phyloP scores from a whole-genome alignment of 148 eudicot genomes.

The Vaccinium vitisidaea region DNA sequence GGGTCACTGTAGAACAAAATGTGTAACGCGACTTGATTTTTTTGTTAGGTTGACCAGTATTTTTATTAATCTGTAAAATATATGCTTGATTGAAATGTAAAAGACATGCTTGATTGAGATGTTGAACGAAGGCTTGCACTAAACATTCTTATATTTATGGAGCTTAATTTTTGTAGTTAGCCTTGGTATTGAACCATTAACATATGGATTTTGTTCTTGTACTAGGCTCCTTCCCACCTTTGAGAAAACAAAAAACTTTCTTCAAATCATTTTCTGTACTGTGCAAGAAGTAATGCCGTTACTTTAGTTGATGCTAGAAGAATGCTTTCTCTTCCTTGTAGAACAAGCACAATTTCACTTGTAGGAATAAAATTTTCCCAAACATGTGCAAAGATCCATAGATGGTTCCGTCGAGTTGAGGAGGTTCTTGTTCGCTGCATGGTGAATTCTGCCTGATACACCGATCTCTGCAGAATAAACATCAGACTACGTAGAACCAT shows the following conservation, averaged over 20 bases:
- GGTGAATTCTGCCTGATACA: too few relatives aligned
- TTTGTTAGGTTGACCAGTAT: not conserved
- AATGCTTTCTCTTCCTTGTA: not conserved
- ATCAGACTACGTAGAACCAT: too few relatives aligned
- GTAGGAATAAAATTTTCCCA: not conserved
- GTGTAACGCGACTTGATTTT: not conserved
- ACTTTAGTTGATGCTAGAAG: not conserved
- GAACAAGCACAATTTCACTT: not conserved
- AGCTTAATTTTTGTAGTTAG: not conserved
- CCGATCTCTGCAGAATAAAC: too few relatives aligned
- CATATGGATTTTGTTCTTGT: too few relatives aligned
- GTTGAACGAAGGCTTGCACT: not conserved
- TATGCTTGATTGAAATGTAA: too few relatives aligned
- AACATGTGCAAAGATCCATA: not conserved
- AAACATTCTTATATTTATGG: not conserved
- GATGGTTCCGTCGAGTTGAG: not conserved
- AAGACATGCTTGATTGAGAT: not conserved
- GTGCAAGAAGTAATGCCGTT: too few relatives aligned
- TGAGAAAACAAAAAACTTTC: not conserved
- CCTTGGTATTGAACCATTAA: too few relatives aligned
- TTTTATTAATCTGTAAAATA: not conserved
- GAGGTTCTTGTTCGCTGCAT: not conserved
- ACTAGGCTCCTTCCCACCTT: not conserved
- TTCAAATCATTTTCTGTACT: not conserved
- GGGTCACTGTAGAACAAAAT: not conserved